phyloP scores from a whole-genome alignment of 768 basidiomycete species.

The Mycena rosella region DNA sequence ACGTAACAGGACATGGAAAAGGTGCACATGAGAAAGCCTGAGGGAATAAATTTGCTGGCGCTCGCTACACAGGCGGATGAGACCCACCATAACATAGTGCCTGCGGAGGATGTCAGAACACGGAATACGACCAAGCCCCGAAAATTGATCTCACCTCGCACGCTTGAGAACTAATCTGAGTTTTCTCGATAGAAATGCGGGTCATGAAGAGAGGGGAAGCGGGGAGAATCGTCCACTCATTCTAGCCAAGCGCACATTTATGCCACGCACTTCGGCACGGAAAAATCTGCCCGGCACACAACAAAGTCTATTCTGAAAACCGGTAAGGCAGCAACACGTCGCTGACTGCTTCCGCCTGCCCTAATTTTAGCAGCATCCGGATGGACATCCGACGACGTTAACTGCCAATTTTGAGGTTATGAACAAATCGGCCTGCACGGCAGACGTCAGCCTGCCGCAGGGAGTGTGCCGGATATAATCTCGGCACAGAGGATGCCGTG shows the following conservation, averaged over 20 bases:
- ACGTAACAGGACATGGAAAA: not conserved
- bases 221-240: too few relatives aligned
- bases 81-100: not conserved
- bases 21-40: constrained; percentile 3
- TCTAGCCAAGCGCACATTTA: not conserved
- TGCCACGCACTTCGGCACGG: not conserved
- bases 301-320: not conserved
- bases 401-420: constrained; percentile 1
- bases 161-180: not conserved
- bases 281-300: not conserved
- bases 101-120: not conserved
- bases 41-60: too few relatives aligned
- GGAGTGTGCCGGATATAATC: too few relatives aligned
- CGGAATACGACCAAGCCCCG: not conserved
- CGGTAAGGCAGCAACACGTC: not conserved
- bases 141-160: not conserved
- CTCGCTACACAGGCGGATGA: too few relatives aligned
- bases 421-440: not conserved
- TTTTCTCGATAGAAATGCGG: not conserved
- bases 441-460: not conserved
- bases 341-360: not conserved
- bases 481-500: too few relatives aligned
- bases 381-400: not conserved
- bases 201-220: not conserved
- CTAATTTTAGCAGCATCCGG: not conserved